Evolutionary conservation across 2,329 filamentous ascomycete genomes (phyloP), one percentile per base, ranked within the genome.

Genomic region (Trichoderma semiorbis): DNA sequence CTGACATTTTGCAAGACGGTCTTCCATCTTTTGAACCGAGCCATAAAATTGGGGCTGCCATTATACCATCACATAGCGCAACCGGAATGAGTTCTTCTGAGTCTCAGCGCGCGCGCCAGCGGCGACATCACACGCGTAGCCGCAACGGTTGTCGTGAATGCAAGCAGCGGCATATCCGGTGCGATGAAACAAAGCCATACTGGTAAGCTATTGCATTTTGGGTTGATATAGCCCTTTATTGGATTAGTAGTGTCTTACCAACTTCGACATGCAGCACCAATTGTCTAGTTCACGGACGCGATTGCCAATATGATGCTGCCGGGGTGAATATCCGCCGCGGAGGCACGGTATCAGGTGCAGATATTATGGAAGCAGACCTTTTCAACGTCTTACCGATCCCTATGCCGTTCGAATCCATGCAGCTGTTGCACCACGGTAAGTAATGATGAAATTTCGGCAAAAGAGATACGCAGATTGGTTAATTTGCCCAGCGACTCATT

Each of bases 111-210:
- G 36, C 36, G 36, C 61, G 61, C 39, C 61, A 26, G 6, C 61
- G 61, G n/a, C 43, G 39, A 28, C 39, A 64, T 30, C 61, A 64
- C 24, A 64, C 61, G 18, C 61, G 61, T n/a, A 64, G 61, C 26
- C 61, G 61, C 11, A 64, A 64, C 50, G 61, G 61, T 7, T 64
- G 61, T n/a, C 61, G 36, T 26, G 61, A 64, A 5, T 64, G 61
- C 26, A 64, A 64, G 39, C 61, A 64, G 61, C 61, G 61, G 12
- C 61, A 64, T 14, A 64, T 64, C 61, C 61, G 61, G 24, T 64
- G 61, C 28, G 61, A 64, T 39, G 61, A 64, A n/a, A 26, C 18
- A n/a, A 64, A 50, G 18, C 61, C 61, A 24, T 64, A 64, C 39
- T 64, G 61, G 61, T 64, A 32, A 64, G 61, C 61, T 11, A 32